Conservation (phyloP, 2,329 filamentous ascomycete species). For the Didymella segeticola region DNA sequence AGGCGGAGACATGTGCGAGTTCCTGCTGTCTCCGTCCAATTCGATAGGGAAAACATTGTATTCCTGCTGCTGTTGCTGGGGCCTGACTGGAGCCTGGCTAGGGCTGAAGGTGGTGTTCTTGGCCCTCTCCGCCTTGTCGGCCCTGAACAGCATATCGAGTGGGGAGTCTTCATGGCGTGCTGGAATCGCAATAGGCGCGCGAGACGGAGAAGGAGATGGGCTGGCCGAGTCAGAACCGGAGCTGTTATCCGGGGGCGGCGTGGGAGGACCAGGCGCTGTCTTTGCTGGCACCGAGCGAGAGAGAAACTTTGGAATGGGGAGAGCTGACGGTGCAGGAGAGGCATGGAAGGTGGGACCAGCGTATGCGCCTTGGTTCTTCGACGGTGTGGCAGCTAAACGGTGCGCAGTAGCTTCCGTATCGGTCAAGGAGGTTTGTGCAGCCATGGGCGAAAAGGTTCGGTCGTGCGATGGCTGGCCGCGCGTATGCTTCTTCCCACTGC, state of each 20-base stretch:
- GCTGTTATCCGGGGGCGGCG: constrained; percentile 54
- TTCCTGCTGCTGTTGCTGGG: constrained; percentile 50
- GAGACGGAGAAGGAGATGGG: constrained; percentile 58
- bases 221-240: constrained; percentile 51
- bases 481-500: constrained; percentile 40
- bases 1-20: constrained; percentile 31
- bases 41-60: constrained; percentile 71
- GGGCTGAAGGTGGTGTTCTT: constrained; percentile 59
- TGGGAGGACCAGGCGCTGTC: constrained; percentile 53
- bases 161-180: constrained; percentile 71
- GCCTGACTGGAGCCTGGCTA: constrained; percentile 26
- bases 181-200: constrained; percentile 52
- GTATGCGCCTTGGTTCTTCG: constrained; percentile 66
- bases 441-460: constrained; percentile 32
- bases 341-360: constrained; percentile 95
- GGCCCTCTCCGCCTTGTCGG: constrained; percentile 79
- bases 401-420: constrained; percentile 34
- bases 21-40: constrained; percentile 55
- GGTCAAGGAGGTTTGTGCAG: constrained; percentile 31
- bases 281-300: constrained; percentile 74
- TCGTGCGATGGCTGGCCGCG: constrained; percentile 39
- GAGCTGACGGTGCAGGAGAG: constrained; percentile 86
- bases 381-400: constrained; percentile 37
- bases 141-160: constrained; percentile 88
- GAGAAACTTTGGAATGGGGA: constrained; percentile 90